Evolutionary conservation across 2,329 filamentous ascomycete genomes (phyloP), one percentile per base, ranked within the genome.

Genomic region (Pseudocercospora musae): DNA sequence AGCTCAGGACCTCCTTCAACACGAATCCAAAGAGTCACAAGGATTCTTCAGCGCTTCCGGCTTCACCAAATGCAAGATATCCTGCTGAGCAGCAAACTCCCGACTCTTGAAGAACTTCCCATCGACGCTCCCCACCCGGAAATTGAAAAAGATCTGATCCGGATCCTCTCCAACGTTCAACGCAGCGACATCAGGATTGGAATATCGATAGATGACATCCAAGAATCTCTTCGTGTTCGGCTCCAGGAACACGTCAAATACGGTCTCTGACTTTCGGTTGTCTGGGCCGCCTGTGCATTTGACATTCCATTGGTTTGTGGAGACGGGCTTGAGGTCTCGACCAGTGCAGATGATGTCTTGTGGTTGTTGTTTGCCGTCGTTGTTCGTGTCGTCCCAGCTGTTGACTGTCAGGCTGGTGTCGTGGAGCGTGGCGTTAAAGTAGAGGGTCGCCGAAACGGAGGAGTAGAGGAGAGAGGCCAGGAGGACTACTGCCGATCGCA

Each of bases 321-420:
- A 29, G 7, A 29, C 48, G 15, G 49, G 57, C 13, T 58, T 15
- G 7, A 66, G 59, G 49, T 62, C 18, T 5, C 58, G 25, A 21
- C 62, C 57, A 18, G 57, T 54, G 59, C 64, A 66, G 25, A 64
- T 62, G 49, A 66, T 62, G 37, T 66, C 64, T 58, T 66, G 62
- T 4, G 62, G 54, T 21, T 66, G 64, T 3, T 46, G 57, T 21
- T 54, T 56, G 50, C 62, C 59, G 58, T 66, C 64, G 59, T 66
- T 66, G 57, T 66, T 66, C 13, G 58, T 56, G 20, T 66, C 64
- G 58, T 66, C 64, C 64, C 64, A 66, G 49, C 57, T 61, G 62
- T 61, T 46, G 27, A 66, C 64, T 18, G 59, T 60, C n/a, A 66
- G 57, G 40, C 49, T 62, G 54, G 52, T 62, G 62, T 55, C 62